These are phyloP conservation scores for Eremothecium sinecaudum DNA, from an alignment of 1,139 yeast genomes.

Conservation along the genomic window DNA sequence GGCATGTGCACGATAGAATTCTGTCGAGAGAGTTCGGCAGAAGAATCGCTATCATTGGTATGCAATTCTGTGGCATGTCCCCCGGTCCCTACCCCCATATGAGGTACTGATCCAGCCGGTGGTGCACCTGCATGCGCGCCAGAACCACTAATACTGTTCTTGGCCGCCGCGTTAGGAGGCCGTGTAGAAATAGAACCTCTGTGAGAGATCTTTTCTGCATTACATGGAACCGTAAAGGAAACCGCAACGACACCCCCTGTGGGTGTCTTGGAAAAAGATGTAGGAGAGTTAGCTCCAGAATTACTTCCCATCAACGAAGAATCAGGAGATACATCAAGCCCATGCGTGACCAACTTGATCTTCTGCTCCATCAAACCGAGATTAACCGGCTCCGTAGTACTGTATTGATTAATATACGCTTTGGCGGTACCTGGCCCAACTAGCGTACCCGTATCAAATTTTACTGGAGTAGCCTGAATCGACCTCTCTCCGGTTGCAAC, in stretches of 20 bases:
- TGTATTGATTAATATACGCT: slow-evolving; percentile 1
- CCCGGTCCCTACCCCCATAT: not conserved
- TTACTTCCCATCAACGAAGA: slow-evolving; percentile 7
- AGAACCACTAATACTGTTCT: not conserved
- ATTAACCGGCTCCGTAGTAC: slow-evolving; percentile 1
- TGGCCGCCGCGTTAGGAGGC: slow-evolving; percentile 13
- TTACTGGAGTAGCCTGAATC: not conserved
- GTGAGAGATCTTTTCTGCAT: slow-evolving; percentile 22
- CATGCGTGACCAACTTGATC: slow-evolving; percentile 1
- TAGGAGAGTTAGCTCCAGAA: slow-evolving; percentile 10
- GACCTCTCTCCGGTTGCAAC: slow-evolving; percentile 1
- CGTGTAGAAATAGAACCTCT: slow-evolving; percentile 41
- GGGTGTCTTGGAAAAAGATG: slow-evolving; percentile 5
- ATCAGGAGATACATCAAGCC: slow-evolving; percentile 6
- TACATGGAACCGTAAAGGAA: slow-evolving; percentile 23
- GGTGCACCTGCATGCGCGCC: not conserved
- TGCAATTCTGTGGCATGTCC: slow-evolving; percentile 6
- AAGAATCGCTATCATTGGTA: slow-evolving; percentile 7
- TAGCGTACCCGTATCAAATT: slow-evolving; percentile 7
- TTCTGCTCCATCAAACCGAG: slow-evolving; percentile 1
- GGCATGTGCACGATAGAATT: slow-evolving; percentile 30
- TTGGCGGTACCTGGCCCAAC: slow-evolving; percentile 4
- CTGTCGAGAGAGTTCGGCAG: slow-evolving; percentile 18
- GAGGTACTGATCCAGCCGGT: not conserved
- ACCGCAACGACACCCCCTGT: slow-evolving; percentile 17